Evolutionary conservation across 768 basidiomycete genomes (phyloP), one percentile per base, ranked within the genome.

Genomic region (Chalciporus sphaerocephalus): DNA sequence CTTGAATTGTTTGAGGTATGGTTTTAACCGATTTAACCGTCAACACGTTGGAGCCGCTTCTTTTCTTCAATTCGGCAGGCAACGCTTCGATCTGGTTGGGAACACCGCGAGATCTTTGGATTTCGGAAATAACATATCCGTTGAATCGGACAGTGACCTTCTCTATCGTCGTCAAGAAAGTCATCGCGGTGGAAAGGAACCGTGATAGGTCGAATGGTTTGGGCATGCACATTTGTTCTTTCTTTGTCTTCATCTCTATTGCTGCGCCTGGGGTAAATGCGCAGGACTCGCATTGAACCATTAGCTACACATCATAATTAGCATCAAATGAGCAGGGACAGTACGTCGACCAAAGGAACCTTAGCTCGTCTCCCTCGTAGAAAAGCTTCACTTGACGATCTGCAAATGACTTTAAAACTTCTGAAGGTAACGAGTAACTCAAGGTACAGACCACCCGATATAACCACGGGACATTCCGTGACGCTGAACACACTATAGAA

Each of bases 1-100:
- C 87, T 43, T 76, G 77, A 48, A 97, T 90, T 41, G 79, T 73
- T 22, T 94, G 72, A 12, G 83, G 87, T 83, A 37, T 34, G 11
- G 38, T 35, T 23, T 48, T 32, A 22, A 48, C 42, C 6, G 42
- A 48, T 13, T 38, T 39, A 6, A 90, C 76, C 13, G 67, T 74
- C 87, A 92, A 89, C 40, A 76, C 78, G 5, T 75, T 74, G 12
- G 68, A 69, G 1, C 72, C 70, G 48, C 82, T 86, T 3, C 68
- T 32, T 2, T 9, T 4, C 25, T 41, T 45, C 27, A 50, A 25
- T 12, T 24, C 38, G 12, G 24, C 16, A 5, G 43, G 49, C 10
- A 33, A 22, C 25, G 12, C 11, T 17, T 27, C 8, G 15, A 34
- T 25, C 25, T 42, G 11, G 27, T 23, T n/a, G 7, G 38, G 6